These are phyloP conservation scores for Lentinula sp. DNA, from an alignment of 768 basidiomycete genomes.

Conservation along the genomic window DNA sequence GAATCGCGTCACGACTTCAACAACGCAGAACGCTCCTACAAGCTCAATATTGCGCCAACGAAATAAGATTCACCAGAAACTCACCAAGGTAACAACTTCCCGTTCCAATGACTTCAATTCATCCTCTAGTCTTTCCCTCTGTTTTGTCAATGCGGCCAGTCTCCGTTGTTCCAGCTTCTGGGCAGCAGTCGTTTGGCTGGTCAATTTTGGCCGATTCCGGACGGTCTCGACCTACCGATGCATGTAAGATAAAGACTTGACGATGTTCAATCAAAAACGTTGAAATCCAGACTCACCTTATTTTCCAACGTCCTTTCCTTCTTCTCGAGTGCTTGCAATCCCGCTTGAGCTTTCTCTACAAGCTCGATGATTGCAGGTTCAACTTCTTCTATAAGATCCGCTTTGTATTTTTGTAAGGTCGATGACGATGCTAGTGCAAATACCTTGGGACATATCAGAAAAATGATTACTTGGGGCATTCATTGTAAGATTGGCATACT, in stretches of 20 bases:
- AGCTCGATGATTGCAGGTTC: slow-evolving; percentile 78
- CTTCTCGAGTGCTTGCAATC: slow-evolving; percentile 54
- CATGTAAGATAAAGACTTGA: neutral
- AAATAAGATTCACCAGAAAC: slow-evolving; percentile 3
- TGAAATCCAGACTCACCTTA: slow-evolving; percentile 39
- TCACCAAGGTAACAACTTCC: slow-evolving; percentile 55
- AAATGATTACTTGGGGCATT: neutral
- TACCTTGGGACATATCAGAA: slow-evolving; percentile 36
- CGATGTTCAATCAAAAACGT: neutral
- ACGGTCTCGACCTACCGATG: slow-evolving; percentile 50
- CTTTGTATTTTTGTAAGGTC: slow-evolving; percentile 68
- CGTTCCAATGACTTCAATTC: slow-evolving; percentile 55
- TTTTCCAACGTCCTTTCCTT: slow-evolving; percentile 54
- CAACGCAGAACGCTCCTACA: neutral
- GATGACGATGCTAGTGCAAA: slow-evolving; percentile 70
- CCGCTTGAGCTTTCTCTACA: slow-evolving; percentile 64
- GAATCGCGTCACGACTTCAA: too few relatives aligned
- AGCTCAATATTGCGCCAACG: neutral
- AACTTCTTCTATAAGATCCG: slow-evolving; percentile 71
- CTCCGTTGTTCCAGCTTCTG: slow-evolving; percentile 66
- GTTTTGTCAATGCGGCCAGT: slow-evolving; percentile 57
- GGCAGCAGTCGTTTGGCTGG: slow-evolving; percentile 41
- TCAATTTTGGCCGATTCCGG: slow-evolving; percentile 37
- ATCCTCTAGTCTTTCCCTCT: slow-evolving; percentile 61
- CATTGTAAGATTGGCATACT: slow-evolving; percentile 29